phyloP scores from a whole-genome alignment of 2,329 filamentous ascomycete species.

The Beauveria sp. region DNA sequence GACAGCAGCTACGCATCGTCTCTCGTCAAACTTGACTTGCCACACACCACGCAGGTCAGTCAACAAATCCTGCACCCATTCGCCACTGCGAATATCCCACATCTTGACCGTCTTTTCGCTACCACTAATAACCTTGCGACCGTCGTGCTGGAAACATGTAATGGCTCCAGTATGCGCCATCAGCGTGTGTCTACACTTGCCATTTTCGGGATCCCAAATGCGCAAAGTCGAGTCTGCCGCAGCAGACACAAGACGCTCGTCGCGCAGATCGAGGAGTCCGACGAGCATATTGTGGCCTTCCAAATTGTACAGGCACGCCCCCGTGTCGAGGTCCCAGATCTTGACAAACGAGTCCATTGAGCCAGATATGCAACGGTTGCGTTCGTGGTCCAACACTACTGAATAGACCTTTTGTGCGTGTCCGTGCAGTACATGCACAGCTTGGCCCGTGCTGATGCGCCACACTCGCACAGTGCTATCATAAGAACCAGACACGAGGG shows the following conservation, averaged over 20 bases:
- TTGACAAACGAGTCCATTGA: slow-evolving; percentile 98
- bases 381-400: slow-evolving; percentile 84
- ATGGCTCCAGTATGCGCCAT: slow-evolving; percentile 95
- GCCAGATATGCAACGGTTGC: slow-evolving; percentile 92
- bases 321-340: slow-evolving; percentile 90
- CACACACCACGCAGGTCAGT: slow-evolving; percentile 95
- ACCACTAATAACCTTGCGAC: slow-evolving; percentile 91
- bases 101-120: slow-evolving; percentile 95
- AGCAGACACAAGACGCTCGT: slow-evolving; percentile 86
- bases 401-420: slow-evolving; percentile 95
- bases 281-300: slow-evolving; percentile 92
- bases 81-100: slow-evolving; percentile 92
- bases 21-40: slow-evolving; percentile 97
- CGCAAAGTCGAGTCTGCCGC: slow-evolving; percentile 91
- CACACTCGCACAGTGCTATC: slow-evolving; percentile 93
- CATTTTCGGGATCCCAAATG: slow-evolving; percentile 94
- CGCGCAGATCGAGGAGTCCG: slow-evolving; percentile 80
- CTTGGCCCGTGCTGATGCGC: slow-evolving; percentile 93
- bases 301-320: slow-evolving; percentile 76
- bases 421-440: slow-evolving; percentile 73
- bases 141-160: slow-evolving; percentile 97
- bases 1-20: slow-evolving; percentile 91
- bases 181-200: slow-evolving; percentile 81
- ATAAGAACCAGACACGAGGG: slow-evolving; percentile 94
- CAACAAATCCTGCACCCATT: slow-evolving; percentile 86